phyloP scores from a whole-genome alignment of 495 filamentous ascomycete genomes.

The Aspergillus haitiensis region DNA sequence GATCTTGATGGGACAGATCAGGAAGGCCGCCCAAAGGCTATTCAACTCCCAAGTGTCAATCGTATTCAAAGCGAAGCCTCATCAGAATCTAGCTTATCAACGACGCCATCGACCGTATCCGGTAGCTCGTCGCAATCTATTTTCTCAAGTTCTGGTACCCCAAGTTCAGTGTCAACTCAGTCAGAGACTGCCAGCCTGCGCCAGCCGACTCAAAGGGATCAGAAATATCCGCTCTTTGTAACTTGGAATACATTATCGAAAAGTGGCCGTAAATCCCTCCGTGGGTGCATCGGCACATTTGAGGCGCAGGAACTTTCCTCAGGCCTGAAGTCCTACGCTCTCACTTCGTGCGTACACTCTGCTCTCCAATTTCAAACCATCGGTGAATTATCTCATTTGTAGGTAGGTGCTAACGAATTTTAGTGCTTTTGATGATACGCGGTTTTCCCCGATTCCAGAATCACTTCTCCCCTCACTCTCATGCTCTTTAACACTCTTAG shows the following conservation, averaged over 20 bases:
- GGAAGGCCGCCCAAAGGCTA: conserved; percentile 22
- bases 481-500: conserved; percentile 71
- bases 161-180: conserved; percentile 40
- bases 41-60: conserved; percentile 36
- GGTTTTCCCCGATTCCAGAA: conserved; percentile 72
- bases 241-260: conserved; percentile 84
- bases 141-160: conserved; percentile 48
- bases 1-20: conserved; percentile 35
- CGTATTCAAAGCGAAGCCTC: conserved; percentile 38
- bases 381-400: background rate
- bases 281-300: conserved; percentile 97
- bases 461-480: conserved; percentile 68
- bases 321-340: conserved; percentile 77
- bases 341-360: conserved; percentile 66
- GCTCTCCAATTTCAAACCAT: background rate
- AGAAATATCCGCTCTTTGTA: conserved; percentile 74
- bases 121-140: conserved; percentile 44
- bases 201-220: conserved; percentile 29
- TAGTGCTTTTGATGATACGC: conserved; percentile 81
- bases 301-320: conserved; percentile 70
- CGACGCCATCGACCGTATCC: conserved; percentile 46
- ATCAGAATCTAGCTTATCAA: conserved; percentile 48
- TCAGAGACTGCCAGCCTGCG: conserved; percentile 23
- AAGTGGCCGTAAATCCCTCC: conserved; percentile 64
- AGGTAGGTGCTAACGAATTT: conserved; percentile 12